phyloP scores from a whole-genome alignment of 495 filamentous ascomycete genomes.

The Terfezia claveryi region DNA sequence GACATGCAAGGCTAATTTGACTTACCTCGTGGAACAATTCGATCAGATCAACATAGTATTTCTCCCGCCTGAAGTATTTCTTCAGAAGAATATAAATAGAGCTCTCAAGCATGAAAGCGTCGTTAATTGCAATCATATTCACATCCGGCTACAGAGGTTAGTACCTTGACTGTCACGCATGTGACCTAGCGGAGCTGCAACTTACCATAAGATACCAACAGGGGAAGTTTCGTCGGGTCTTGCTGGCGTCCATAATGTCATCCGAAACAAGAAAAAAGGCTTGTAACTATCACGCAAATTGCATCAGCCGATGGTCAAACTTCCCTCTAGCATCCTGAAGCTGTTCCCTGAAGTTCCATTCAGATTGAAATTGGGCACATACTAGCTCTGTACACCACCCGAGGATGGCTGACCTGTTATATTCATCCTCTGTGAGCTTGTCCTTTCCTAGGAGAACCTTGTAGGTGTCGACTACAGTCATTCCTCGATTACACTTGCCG shows the following conservation, averaged over 20 bases:
- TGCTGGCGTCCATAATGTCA: conserved; percentile 91
- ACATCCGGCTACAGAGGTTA: not conserved
- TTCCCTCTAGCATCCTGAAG: not conserved
- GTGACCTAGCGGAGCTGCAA: not conserved
- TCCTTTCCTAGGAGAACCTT: conserved; percentile 47
- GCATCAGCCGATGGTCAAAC: conserved; percentile 1
- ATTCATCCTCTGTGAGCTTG: conserved; percentile 53
- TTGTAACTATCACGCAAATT: conserved; percentile 34
- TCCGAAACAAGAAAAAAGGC: conserved; percentile 97
- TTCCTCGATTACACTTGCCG: conserved; percentile 95
- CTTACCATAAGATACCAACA: conserved; percentile 60
- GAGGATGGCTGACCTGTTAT: conserved; percentile 60
- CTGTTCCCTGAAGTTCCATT: not conserved
- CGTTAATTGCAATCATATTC: conserved; percentile 91
- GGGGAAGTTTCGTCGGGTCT: conserved; percentile 75
- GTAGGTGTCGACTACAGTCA: conserved; percentile 85
- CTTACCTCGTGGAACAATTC: conserved; percentile 82
- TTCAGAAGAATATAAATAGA: conserved; percentile 78
- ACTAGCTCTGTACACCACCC: conserved; percentile 88
- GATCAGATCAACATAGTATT: conserved; percentile 66
- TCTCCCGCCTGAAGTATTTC: conserved; percentile 72
- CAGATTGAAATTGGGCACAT: not conserved
- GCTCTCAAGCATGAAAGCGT: conserved; percentile 86
- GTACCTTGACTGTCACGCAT: not conserved
- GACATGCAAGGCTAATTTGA: not conserved